phyloP scores from a whole-genome alignment of 768 basidiomycete species.

The Agaricus blazei region DNA sequence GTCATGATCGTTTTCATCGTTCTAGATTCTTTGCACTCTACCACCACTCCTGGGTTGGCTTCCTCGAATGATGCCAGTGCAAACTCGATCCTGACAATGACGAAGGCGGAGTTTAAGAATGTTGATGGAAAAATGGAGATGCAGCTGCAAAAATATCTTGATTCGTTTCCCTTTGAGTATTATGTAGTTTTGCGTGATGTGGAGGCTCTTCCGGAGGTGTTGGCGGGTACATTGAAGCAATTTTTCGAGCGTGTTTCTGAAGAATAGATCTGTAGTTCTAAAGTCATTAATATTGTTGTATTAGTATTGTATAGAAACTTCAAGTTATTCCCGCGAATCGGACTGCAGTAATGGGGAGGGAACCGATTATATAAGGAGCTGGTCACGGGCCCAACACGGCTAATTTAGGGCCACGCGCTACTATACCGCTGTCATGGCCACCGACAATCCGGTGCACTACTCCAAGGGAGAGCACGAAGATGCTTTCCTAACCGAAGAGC shows the following conservation, averaged over 20 bases:
- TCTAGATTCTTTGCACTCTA: slow-evolving; percentile 76
- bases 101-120: slow-evolving; percentile 82
- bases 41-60: slow-evolving; percentile 11
- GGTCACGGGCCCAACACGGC: no score
- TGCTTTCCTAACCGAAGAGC: slow-evolving; percentile 24
- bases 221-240: slow-evolving; percentile 85
- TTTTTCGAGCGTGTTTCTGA: slow-evolving; percentile 86
- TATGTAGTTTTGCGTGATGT: slow-evolving; percentile 91
- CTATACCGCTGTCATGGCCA: no score
- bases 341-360: no score
- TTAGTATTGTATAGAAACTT: no score
- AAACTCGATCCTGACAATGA: slow-evolving; percentile 89
- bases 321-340: no score
- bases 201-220: slow-evolving; percentile 86
- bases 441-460: no score
- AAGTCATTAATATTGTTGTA: not conserved
- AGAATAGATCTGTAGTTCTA: slow-evolving; percentile 33
- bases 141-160: slow-evolving; percentile 83
- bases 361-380: no score
- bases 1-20: slow-evolving; percentile 97
- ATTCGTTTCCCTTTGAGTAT: slow-evolving; percentile 97
- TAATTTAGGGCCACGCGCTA: no score
- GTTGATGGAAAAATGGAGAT: slow-evolving; percentile 82
- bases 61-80: slow-evolving; percentile 26
- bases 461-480: not conserved